Percentiles rank a stretch among this genome's conserved stretches.
phyloP scores from a whole-genome alignment of 129 eudicot genomes.

The Mikania micrantha region DNA sequence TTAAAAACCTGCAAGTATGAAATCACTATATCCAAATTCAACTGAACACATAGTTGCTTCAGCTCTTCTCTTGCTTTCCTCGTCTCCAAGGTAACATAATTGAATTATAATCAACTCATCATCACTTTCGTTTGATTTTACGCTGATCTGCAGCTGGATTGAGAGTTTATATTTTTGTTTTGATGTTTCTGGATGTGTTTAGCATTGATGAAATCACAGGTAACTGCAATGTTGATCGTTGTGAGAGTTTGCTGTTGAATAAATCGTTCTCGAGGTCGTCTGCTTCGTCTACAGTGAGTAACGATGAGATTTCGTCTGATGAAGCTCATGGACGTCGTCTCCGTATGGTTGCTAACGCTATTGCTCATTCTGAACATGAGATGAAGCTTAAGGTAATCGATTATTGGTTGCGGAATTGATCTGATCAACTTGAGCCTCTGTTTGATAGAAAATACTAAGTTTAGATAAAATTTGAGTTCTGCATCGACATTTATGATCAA shows the following conservation, averaged over 20 bases:
- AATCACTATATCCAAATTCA: constrained; percentile 41
- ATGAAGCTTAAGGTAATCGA: constrained; percentile 32
- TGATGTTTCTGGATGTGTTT: constrained; percentile 7
- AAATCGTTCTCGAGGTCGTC: constrained; percentile 31
- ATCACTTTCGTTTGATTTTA: neutral
- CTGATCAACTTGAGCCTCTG: constrained; percentile 8
- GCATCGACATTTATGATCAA: neutral
- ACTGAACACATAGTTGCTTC: constrained; percentile 53
- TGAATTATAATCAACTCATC: neutral
- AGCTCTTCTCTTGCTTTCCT: constrained; percentile 69
- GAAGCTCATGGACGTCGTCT: constrained; percentile 14
- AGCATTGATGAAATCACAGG: constrained; percentile 14
- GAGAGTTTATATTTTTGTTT: neutral
- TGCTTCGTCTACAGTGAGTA: constrained; percentile 34
- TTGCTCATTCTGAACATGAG: constrained; percentile 32
- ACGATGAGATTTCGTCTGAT: constrained; percentile 34
- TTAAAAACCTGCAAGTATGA: constrained; percentile 14
- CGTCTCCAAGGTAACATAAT: constrained; percentile 26
- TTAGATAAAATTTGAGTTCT: neutral
- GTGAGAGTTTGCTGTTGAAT: constrained; percentile 18
- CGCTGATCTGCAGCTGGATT: neutral
- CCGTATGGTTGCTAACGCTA: constrained; percentile 20
- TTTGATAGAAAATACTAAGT: neutral
- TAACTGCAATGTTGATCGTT: constrained; percentile 13
- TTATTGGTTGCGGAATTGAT: constrained; percentile 8